A percentile compares a stretch with the other conserved stretches of the same genome.
phyloP scores from a whole-genome alignment of 257 asterid species.

The Marsdenia floribunda region DNA sequence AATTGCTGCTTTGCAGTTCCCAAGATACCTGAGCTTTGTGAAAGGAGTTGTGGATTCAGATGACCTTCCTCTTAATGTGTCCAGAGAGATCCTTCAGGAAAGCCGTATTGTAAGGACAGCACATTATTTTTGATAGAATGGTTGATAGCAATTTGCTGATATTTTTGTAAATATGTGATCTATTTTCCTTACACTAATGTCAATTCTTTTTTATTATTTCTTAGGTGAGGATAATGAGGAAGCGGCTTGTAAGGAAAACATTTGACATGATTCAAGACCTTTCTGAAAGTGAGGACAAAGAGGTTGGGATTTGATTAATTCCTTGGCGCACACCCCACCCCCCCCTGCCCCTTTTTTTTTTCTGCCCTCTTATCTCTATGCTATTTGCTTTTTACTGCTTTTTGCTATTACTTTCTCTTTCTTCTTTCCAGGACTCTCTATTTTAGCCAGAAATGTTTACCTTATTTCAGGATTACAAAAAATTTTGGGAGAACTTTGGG shows the following conservation, averaged over 20 bases:
- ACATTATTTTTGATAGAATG: not conserved
- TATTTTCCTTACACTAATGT: not conserved
- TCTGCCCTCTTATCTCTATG: not conserved
- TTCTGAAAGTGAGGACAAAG: constrained; percentile 84
- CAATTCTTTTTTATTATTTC: constrained; percentile 9
- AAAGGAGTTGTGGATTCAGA: constrained; percentile 97
- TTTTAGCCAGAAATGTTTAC: constrained; percentile 10
- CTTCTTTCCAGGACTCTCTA: not conserved
- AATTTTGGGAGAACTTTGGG: constrained; percentile 98
- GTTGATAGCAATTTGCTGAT: not conserved
- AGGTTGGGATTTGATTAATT: constrained; percentile 40
- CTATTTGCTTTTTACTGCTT: not conserved
- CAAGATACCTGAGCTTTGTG: constrained; percentile 97
- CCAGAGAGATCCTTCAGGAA: constrained; percentile 98
- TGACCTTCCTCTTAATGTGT: constrained; percentile 97
- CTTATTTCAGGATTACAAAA: constrained; percentile 73
- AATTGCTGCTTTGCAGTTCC: constrained; percentile 57
- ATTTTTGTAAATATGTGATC: not conserved
- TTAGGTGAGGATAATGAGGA: constrained; percentile 94
- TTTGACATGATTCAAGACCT: constrained; percentile 99
- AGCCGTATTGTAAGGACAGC: constrained; percentile 80
- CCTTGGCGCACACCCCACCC: not conserved
- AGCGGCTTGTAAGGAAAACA: constrained; percentile 93
- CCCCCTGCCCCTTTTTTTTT: too few relatives aligned
- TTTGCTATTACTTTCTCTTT: not conserved